Base-by-base conservation (phyloP, 352 stramenopile genomes). In the Pythium phragmiticola region DNA sequence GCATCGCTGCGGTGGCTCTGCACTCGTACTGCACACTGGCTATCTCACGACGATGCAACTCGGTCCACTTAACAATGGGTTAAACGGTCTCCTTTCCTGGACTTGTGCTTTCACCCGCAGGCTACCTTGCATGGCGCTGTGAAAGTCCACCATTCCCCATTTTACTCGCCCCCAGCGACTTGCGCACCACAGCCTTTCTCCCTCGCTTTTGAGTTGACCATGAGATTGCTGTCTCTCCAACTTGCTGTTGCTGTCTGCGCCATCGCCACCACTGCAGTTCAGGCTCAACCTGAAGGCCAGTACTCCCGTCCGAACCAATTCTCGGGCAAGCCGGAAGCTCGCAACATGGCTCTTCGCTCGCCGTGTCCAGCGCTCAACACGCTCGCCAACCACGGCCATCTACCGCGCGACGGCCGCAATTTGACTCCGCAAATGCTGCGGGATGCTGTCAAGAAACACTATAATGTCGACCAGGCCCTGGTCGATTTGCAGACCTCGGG, bases 351-450 rank as follows among this genome's bases (percentile, higher is more conserved):
- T 13, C 7, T 39, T 39, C 73, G 73, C 0, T 77, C 67, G 9
- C 76, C 76, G 12, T 85, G 76, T 19, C 76, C 76, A 21, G 72
- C 69, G n/a, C 62, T 85, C 42, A 85, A 85, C 49, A 60, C 76
- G 19, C 55, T 85, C 5, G 72, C 76, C 4, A 85, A 85, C 66
- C 74, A 85, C 60, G 74, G 74, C 39, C 63, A 75, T 47, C 36
- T 69, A 37, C 54, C 54, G 16, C 62, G 62, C 34, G 70, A 77
- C 46, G 75, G 75, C 6, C 65, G 66, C 14, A 69, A 77, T 28
- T 60, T 83, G 34, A 66, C 48, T 2, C 67, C 52, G 17, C 30
- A 48, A 14, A 57, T 57, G 14, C 49, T 83, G 0, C 54, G 54
- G 26, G 33, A 76, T 14, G 72, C 68, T 13, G 28, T 77, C 45